Evolutionary conservation across 2,329 filamentous ascomycete species (phyloP).

Genomic region (Pezicula radicicola): DNA sequence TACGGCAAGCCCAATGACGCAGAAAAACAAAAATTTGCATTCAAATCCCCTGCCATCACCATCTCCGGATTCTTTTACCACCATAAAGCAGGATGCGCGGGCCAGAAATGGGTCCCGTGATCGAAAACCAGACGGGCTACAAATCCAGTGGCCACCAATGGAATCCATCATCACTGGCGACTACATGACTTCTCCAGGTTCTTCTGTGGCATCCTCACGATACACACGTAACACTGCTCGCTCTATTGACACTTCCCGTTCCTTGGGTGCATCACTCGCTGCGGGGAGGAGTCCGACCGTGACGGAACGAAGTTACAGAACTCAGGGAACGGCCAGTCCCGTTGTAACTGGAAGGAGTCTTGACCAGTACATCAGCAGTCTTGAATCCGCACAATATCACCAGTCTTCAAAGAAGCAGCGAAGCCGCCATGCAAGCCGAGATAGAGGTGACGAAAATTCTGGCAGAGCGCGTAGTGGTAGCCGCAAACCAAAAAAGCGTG

Average conservation of each 20-base stretch:
- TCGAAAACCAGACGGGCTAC: conserved; percentile 73
- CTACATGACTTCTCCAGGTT: conserved; percentile 52
- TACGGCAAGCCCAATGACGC: conserved; percentile 66
- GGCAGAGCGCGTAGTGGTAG: conserved; percentile 43
- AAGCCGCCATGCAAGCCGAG: conserved; percentile 45
- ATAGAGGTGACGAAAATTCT: conserved; percentile 38
- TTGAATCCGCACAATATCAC: conserved; percentile 72
- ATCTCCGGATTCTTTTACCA: conserved; percentile 59
- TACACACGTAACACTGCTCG: conserved; percentile 54
- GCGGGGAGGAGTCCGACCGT: conserved; percentile 38
- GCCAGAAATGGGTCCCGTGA: conserved; percentile 71
- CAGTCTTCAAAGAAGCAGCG: conserved; percentile 43
- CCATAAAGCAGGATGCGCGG: conserved; percentile 56
- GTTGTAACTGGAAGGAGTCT: conserved; percentile 63
- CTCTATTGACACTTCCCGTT: conserved; percentile 13
- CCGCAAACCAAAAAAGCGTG: conserved; percentile 49
- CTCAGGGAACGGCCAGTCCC: conserved; percentile 42
- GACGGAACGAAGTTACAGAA: conserved; percentile 45
- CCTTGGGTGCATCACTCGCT: conserved; percentile 51
- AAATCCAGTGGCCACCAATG: conserved; percentile 55
- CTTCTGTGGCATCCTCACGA: conserved; percentile 49
- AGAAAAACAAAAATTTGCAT: conserved; percentile 35
- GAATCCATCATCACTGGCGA: conserved; percentile 49
- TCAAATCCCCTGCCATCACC: conserved; percentile 65
- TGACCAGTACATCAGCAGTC: conserved; percentile 82